These are phyloP conservation scores for Magnolia changhungtana DNA, from an alignment of 164 flowering plant genomes.

Conservation along the genomic window DNA sequence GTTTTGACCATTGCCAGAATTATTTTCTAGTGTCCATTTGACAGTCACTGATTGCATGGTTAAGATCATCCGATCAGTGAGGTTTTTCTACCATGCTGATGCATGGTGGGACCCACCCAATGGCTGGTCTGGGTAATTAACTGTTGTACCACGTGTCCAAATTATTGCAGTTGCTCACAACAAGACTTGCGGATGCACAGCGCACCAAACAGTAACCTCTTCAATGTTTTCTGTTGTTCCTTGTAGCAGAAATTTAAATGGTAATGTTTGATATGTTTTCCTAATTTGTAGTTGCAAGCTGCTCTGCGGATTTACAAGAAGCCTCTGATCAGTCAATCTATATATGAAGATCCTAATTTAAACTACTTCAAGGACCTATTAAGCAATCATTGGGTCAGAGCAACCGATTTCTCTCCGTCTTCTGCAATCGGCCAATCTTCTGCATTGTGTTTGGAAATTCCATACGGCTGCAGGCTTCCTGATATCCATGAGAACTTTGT, in stretches of 20 bases:
- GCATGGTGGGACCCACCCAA: no score
- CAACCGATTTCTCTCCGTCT: constrained; percentile 63
- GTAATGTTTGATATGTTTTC: constrained; percentile 3
- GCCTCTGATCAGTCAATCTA: constrained; percentile 10
- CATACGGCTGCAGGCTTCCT: constrained; percentile 37
- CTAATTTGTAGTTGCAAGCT: constrained; percentile 43
- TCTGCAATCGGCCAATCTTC: constrained; percentile 77
- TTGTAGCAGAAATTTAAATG: not conserved
- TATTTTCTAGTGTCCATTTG: no score
- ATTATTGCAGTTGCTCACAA: no score
- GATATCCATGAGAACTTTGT: constrained; percentile 43
- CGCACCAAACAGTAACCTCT: no score
- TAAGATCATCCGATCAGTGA: no score
- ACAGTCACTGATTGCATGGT: no score
- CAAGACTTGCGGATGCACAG: no score
- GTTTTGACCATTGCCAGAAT: no score
- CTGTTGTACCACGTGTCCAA: no score
- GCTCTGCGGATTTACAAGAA: constrained; percentile 68
- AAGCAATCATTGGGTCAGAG: constrained; percentile 67
- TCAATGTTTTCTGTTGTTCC: not conserved
- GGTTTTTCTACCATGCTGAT: no score
- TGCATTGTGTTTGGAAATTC: constrained; percentile 68
- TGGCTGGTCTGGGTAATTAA: no score
- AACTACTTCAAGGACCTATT: constrained; percentile 41
- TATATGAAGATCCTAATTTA: constrained; percentile 18